These are phyloP conservation scores for Chiua virens DNA, from an alignment of 768 basidiomycete species.

Conservation along the genomic window DNA sequence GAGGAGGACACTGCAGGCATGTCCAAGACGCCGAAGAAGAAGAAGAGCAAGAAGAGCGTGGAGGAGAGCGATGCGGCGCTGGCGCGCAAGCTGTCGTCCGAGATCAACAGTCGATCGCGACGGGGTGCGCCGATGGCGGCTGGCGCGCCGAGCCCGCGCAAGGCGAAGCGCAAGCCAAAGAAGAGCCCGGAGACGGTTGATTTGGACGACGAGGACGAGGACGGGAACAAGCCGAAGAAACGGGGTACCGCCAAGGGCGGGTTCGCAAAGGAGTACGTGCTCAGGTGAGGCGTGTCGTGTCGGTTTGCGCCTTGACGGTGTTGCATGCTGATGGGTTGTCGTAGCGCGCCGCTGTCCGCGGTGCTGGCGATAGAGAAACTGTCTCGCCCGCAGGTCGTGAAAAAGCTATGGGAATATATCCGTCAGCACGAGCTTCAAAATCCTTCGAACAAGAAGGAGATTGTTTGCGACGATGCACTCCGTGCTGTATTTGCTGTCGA, in stretches of 20 bases:
- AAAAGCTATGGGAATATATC: constrained; percentile 88
- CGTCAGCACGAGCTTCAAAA: constrained; percentile 82
- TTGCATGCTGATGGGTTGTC: constrained; percentile 3
- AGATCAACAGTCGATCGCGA: constrained; percentile 64
- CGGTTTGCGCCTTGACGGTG: not conserved
- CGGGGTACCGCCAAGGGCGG: constrained; percentile 63
- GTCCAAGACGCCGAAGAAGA: constrained; percentile 41
- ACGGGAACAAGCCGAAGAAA: constrained; percentile 49
- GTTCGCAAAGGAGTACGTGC: constrained; percentile 71
- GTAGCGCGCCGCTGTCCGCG: constrained; percentile 70
- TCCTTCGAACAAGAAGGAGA: constrained; percentile 78
- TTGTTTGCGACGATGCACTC: constrained; percentile 75
- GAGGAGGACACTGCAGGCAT: constrained; percentile 21
- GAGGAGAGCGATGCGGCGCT: constrained; percentile 68
- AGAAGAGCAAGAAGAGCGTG: constrained; percentile 42
- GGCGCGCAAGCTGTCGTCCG: constrained; percentile 67
- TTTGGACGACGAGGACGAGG: constrained; percentile 54
- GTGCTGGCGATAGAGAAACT: constrained; percentile 66
- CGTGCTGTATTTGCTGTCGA: constrained; percentile 77
- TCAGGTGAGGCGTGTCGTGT: constrained; percentile 51
- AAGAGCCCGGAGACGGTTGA: constrained; percentile 53
- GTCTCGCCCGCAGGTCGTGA: constrained; percentile 88
- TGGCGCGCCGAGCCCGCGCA: constrained; percentile 42
- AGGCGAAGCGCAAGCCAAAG: constrained; percentile 42
- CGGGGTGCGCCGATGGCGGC: constrained; percentile 41